These are phyloP conservation scores for Bipolaris sorokiniana DNA, from an alignment of 2,329 filamentous ascomycete genomes.

Conservation along the genomic window DNA sequence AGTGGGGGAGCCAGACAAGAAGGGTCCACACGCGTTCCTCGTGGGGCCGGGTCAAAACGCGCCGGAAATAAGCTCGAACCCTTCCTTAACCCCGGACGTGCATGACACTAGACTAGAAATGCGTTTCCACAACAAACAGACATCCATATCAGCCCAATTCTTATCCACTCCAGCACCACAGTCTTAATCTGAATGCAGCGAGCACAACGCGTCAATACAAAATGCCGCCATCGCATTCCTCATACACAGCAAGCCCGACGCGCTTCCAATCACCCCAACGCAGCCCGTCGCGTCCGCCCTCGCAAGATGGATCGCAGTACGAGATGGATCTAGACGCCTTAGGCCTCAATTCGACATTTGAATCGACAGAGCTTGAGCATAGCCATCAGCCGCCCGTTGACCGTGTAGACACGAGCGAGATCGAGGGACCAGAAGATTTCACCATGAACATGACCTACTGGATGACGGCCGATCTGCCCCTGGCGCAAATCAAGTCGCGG, in stretches of 20 bases:
- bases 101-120: constrained; percentile 14
- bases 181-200: neutral
- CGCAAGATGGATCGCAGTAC: constrained; percentile 46
- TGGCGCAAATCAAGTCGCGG: constrained; percentile 39
- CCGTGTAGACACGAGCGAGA: constrained; percentile 48
- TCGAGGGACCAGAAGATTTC: constrained; percentile 52
- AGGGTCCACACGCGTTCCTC: neutral
- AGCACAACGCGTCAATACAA: constrained; percentile 13
- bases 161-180: constrained; percentile 21
- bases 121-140: constrained; percentile 34
- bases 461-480: constrained; percentile 48
- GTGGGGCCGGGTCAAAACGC: neutral
- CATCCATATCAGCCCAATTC: constrained; percentile 21
- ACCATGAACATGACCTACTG: constrained; percentile 53
- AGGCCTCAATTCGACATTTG: constrained; percentile 44
- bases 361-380: constrained; percentile 41
- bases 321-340: constrained; percentile 50
- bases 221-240: constrained; percentile 45
- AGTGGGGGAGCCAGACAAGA: no score
- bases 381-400: constrained; percentile 42
- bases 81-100: constrained; percentile 12
- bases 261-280: constrained; percentile 39
- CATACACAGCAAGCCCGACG: constrained; percentile 44
- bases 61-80: constrained; percentile 1
- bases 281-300: constrained; percentile 36